These are phyloP conservation scores for Allantophomopsis cytisporea DNA, from an alignment of 2,329 filamentous ascomycete genomes.

Conservation along the genomic window DNA sequence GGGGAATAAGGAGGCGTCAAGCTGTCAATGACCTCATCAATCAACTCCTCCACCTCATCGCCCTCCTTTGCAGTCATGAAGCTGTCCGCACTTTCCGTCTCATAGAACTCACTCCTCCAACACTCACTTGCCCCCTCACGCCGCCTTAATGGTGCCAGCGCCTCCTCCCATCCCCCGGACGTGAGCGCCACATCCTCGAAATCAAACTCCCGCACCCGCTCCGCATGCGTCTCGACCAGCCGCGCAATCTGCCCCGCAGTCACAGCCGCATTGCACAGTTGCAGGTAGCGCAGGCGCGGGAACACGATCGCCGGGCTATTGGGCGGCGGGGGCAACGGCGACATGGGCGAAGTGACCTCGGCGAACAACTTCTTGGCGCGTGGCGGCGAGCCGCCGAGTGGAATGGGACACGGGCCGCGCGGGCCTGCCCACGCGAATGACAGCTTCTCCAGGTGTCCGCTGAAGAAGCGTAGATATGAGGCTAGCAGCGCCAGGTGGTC, in stretches of 20 bases:
- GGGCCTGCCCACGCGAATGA: conserved; percentile 65
- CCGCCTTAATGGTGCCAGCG: conserved; percentile 54
- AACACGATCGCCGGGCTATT: conserved; percentile 47
- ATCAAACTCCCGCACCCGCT: conserved; percentile 62
- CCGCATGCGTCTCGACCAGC: conserved; percentile 54
- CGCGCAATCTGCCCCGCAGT: conserved; percentile 56
- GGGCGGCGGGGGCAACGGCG: conserved; percentile 39
- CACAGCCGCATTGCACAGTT: conserved; percentile 60
- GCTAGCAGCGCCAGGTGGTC: conserved; percentile 71
- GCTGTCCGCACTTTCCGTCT: conserved; percentile 9
- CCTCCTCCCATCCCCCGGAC: conserved; percentile 66
- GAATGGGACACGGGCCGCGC: conserved; percentile 62
- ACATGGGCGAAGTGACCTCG: conserved; percentile 52
- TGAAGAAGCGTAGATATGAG: conserved; percentile 63
- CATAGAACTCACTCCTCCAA: conserved; percentile 13
- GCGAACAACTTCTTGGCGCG: conserved; percentile 44
- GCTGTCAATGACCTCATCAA: neutral
- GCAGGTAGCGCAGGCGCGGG: conserved; percentile 51
- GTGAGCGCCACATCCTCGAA: conserved; percentile 64
- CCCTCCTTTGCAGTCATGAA: conserved; percentile 2
- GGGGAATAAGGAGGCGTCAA: conserved; percentile 10
- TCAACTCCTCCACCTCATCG: conserved; percentile 5
- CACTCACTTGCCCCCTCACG: conserved; percentile 25
- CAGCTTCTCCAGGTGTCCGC: conserved; percentile 51
- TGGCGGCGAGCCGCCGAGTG: conserved; percentile 46